Percentiles rank a stretch among this genome's conserved stretches.
phyloP scores from a whole-genome alignment of 192 early-diverging fungal genomes.

The Pecoramyces ruminantium region DNA sequence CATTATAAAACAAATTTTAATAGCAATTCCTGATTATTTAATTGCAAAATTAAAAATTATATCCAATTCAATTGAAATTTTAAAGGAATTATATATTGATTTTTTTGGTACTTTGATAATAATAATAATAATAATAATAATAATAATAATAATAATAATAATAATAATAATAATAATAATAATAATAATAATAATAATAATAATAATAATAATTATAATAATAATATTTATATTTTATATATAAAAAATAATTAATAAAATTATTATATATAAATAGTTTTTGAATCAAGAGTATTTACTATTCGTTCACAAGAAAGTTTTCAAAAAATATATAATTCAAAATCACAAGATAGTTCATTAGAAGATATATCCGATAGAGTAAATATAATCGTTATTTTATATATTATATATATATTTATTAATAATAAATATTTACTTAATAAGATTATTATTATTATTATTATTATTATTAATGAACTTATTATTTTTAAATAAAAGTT shows the following conservation, averaged over 20 bases:
- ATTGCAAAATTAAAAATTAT: conserved; percentile 32
- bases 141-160: background rate
- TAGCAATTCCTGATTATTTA: conserved; percentile 43
- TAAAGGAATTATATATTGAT: conserved; percentile 67
- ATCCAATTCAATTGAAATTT: conserved; percentile 32
- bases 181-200: too few relatives aligned
- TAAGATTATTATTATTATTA: too few relatives aligned
- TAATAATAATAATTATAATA: too few relatives aligned
- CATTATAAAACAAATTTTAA: too few relatives aligned
- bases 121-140: too few relatives aligned
- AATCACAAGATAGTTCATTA: background rate
- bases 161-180: conserved; percentile 21
- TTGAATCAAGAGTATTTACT: background rate
- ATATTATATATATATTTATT: too few relatives aligned
- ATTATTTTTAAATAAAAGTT: too few relatives aligned
- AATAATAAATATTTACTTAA: too few relatives aligned
- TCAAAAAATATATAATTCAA: background rate
- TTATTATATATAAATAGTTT: too few relatives aligned
- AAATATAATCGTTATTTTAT: background rate
- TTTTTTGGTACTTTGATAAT: conserved; percentile 76
- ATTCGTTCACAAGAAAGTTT: background rate
- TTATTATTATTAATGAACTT: too few relatives aligned
- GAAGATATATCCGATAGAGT: conserved; percentile 23
- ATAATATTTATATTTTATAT: too few relatives aligned
- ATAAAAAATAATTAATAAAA: too few relatives aligned